Evolutionary conservation across 2,329 filamentous ascomycete species (phyloP).

Genomic region (Leptographium flavum): DNA sequence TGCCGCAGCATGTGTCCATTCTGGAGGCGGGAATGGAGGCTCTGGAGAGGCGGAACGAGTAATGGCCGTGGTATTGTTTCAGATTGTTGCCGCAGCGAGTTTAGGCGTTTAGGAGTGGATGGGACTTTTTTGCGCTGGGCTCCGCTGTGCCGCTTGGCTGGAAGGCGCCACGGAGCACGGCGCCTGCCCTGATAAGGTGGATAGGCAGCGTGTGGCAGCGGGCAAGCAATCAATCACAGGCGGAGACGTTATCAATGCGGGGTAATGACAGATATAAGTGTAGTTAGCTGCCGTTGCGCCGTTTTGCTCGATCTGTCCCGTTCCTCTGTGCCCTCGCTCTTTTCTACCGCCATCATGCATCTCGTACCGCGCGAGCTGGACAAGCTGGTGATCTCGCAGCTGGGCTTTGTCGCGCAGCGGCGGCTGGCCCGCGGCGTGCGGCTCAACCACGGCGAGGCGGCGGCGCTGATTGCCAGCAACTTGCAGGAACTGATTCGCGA

Average conservation of each 20-base stretch:
- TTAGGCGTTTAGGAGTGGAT: no score
- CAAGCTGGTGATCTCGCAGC: slow-evolving; percentile 86
- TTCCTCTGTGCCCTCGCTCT: no score
- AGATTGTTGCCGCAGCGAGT: background rate
- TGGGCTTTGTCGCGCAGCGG: slow-evolving; percentile 75
- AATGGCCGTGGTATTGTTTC: background rate
- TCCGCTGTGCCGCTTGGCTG: no score
- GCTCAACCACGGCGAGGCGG: slow-evolving; percentile 81
- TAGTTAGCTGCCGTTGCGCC: no score
- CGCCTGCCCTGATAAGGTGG: no score
- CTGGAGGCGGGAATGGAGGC: slow-evolving; percentile 6
- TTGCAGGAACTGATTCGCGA: slow-evolving; percentile 95
- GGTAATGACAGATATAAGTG: no score
- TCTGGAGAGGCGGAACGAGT: background rate
- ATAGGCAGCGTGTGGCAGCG: no score
- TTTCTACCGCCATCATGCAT: slow-evolving; percentile 16
- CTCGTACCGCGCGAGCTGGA: slow-evolving; percentile 44
- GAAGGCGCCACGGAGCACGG: no score
- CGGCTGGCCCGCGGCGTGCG: slow-evolving; percentile 77
- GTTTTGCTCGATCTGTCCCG: no score
- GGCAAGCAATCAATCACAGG: no score
- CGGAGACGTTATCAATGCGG: no score
- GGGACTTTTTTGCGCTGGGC: no score
- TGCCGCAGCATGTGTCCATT: slow-evolving; percentile 7
- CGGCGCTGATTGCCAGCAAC: slow-evolving; percentile 71